Base-by-base conservation (phyloP, 2,329 filamentous ascomycete species). In the Epichloe hybrida region DNA sequence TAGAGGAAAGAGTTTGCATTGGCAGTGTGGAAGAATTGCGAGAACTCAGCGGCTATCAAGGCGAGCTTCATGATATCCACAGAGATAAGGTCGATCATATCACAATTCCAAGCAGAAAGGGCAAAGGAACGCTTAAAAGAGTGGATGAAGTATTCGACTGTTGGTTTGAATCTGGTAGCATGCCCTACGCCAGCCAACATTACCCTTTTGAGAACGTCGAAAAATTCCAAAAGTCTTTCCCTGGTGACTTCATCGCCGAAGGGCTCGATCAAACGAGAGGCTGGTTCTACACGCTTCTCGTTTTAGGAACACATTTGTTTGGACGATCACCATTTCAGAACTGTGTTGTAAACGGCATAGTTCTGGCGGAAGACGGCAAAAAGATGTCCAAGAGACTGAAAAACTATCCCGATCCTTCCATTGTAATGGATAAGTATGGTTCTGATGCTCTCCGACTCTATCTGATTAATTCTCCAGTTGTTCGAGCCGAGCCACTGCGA, bases 321-420 rank as follows among this genome's bases (percentile, higher is more conserved):
- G 86, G 86, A 42, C 78, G 81, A 37, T 80, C 89, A 2, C 89
- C 91, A 0, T 96, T 95, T 75, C 83, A 93, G 70, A 96, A 95
- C 65, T 94, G 88, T 60, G 87, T 96, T n/a, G 89, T 95, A 55
- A 96, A 95, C 63, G 90, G 90, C 47, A 93, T 95, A 55, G 89
- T 96, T 4, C 76, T 96, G 40, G 90, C 90, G 1, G 89, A 95
- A 64, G 88, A 95, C 62, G 91, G 91, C 51, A 96, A 95, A 75
- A 97, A 97, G 75, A 97, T 97, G 91, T 95, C 89, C 6, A 97
- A 97, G 70, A 81, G 91, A 50, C 74, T 95, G 52, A 94, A 96
- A 72, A 97, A 97, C 69, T 97, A 95, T 66, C 91, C 91, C 0
- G 89, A 95, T 61, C 91, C 91, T 11, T 73, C 73, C 51, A 72